phyloP scores from a whole-genome alignment of 2,329 filamentous ascomycete species.

The Pestalotiopsis sp. region DNA sequence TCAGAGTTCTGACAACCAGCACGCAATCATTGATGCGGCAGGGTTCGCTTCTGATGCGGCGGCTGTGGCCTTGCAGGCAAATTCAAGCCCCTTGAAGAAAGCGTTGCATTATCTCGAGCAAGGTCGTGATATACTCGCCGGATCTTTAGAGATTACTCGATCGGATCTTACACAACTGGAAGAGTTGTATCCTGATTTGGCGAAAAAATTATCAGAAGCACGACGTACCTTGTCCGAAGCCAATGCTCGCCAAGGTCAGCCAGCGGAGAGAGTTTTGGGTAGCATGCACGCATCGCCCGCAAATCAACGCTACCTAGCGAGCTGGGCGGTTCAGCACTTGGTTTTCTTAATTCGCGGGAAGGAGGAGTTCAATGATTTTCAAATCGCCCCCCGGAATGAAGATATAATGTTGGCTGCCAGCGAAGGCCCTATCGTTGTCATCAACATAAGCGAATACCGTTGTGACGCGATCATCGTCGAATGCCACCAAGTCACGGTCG shows the following conservation, averaged over 20 bases:
- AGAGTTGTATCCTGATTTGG: neutral
- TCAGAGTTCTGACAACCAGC: slow-evolving; percentile 21
- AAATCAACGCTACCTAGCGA: neutral
- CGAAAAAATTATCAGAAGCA: neutral
- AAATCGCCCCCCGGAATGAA: slow-evolving; percentile 17
- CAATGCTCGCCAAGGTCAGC: no score
- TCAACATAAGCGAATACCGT: slow-evolving; percentile 30
- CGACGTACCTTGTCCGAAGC: neutral
- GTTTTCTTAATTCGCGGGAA: neutral
- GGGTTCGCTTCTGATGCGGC: slow-evolving; percentile 24
- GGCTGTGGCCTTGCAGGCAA: slow-evolving; percentile 19
- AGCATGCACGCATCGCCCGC: no score
- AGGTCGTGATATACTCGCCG: slow-evolving; percentile 28
- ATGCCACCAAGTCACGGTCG: slow-evolving; percentile 14
- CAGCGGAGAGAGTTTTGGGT: no score
- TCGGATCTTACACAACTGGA: slow-evolving; percentile 20
- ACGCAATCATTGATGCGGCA: slow-evolving; percentile 14
- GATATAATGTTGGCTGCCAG: slow-evolving; percentile 24
- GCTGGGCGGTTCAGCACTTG: neutral
- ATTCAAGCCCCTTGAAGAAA: neutral
- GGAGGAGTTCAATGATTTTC: slow-evolving; percentile 26
- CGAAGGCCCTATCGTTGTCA: slow-evolving; percentile 28
- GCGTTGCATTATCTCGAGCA: slow-evolving; percentile 27
- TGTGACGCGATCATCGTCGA: slow-evolving; percentile 33
- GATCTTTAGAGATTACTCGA: slow-evolving; percentile 24